Base-by-base conservation (phyloP, 2,329 filamentous ascomycete genomes). In the Colletotrichum trifolii region DNA sequence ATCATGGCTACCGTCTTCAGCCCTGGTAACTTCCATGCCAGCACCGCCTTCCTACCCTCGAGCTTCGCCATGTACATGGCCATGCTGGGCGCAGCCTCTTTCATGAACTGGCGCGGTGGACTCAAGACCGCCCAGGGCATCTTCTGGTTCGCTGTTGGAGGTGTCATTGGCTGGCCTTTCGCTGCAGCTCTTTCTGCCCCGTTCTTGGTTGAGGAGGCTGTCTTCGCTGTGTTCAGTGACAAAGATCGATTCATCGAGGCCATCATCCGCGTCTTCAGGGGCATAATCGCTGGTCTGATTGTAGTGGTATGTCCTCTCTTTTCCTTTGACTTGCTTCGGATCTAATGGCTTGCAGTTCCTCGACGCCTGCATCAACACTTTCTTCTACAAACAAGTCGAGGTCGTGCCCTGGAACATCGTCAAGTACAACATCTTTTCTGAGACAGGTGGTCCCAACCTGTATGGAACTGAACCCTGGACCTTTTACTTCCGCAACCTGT, bases 381-480 rank as follows among this genome's bases (percentile, higher is more conserved):
- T 93, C 74, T 97, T 97, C 77, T 98, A 97, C 79, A 89, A 87
- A 69, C 92, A 92, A 73, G 69, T 91, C 7, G 89, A 88, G 4
- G 77, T 94, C 43, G 93, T 97, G 7, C 89, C 94, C 0, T 91
- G 93, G 84, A 97, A 97, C 74, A 98, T 99, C 73, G 89, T 99
- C 72, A 87, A 91, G 69, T 99, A 99, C 84, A 99, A 99, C 75
- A 88, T 99, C 47, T 95, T 99, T 74, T 91, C 92, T 8, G 89
- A 88, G 7, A 86, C 87, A 0, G 92, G 89, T 38, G 96, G 95
- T 0, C 96, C 96, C 0, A 87, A 97, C 60, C 91, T 99, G 40
- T 99, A 97, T 73, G 96, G 96, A 48, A 96, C 93, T 1, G 96
- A 99, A 78, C 93, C 95, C 1, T 98, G 95, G 96, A 91, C 94